Evolutionary conservation across 176 grass and related monocot genomes (phyloP).

Genomic region (Oryza meridionalis): DNA sequence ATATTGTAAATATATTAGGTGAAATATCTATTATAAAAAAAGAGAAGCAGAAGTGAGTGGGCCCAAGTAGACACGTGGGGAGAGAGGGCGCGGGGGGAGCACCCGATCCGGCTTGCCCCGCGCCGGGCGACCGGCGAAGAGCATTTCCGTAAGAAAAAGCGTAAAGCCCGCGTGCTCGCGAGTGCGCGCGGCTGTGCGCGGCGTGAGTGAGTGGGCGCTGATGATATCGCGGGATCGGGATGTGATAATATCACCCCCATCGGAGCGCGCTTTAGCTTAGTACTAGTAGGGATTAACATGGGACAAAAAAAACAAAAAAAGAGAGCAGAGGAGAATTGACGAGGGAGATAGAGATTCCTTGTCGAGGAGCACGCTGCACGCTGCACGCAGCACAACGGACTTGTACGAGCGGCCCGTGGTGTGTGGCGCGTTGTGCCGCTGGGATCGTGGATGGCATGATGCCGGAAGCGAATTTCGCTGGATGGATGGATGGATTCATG

Average conservation of each 20-base stretch:
- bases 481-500: neutral
- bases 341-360: neutral
- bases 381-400: neutral
- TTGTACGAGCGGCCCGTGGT: neutral
- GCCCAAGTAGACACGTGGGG: too few relatives aligned
- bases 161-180: neutral
- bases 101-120: too few relatives aligned
- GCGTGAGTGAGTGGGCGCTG: neutral
- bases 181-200: neutral
- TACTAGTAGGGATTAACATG: slow-evolving; percentile 2
- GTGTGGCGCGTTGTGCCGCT: neutral
- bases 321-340: neutral
- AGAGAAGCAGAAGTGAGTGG: too few relatives aligned
- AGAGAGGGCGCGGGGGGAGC: too few relatives aligned
- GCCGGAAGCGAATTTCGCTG: neutral
- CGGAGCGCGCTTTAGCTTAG: neutral
- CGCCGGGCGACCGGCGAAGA: too few relatives aligned
- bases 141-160: neutral
- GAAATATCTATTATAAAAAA: too few relatives aligned
- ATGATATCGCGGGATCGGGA: neutral
- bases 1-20: too few relatives aligned
- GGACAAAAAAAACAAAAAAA: neutral
- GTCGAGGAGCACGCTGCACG: neutral
- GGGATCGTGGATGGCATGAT: slow-evolving; percentile 8
- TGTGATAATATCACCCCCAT: neutral